phyloP scores from a whole-genome alignment of 768 basidiomycete genomes.

The Boletus bicolor region DNA sequence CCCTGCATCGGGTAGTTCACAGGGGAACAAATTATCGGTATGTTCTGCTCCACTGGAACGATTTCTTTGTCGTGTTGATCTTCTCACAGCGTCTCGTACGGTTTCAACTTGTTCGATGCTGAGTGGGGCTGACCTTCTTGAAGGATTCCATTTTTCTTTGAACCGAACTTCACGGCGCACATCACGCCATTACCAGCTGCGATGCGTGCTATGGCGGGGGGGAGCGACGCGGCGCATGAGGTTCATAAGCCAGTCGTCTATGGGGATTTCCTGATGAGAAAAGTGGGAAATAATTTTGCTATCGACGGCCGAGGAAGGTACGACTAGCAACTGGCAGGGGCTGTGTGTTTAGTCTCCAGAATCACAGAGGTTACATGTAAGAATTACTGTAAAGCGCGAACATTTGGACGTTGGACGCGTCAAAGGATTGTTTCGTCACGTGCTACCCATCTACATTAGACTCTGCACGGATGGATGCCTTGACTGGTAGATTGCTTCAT shows the following conservation, averaged over 20 bases:
- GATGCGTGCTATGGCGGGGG: slow-evolving; percentile 33
- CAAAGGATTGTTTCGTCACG: slow-evolving; percentile 22
- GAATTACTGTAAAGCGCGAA: background rate
- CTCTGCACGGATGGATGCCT: slow-evolving; percentile 11
- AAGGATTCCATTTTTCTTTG: slow-evolving; percentile 92
- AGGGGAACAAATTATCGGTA: slow-evolving; percentile 63
- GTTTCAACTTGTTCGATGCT: background rate
- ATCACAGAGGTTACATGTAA: background rate
- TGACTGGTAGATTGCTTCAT: slow-evolving; percentile 21
- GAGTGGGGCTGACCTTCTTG: slow-evolving; percentile 2
- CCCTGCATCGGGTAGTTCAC: slow-evolving; percentile 88
- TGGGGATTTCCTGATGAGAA: slow-evolving; percentile 71
- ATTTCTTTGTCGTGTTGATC: slow-evolving; percentile 6
- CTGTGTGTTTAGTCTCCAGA: background rate
- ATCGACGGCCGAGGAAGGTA: slow-evolving; percentile 35
- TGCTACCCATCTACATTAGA: slow-evolving; percentile 12
- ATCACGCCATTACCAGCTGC: slow-evolving; percentile 66
- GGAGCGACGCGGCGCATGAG: slow-evolving; percentile 24
- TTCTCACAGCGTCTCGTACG: slow-evolving; percentile 66
- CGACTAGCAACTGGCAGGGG: slow-evolving; percentile 10
- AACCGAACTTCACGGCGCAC: slow-evolving; percentile 77
- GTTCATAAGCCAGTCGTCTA: slow-evolving; percentile 56
- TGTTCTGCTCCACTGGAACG: slow-evolving; percentile 1
- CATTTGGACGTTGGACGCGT: background rate
- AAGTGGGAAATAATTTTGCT: slow-evolving; percentile 74